Percentiles rank a stretch among this genome's conserved stretches.
Evolutionary conservation across 2,329 filamentous ascomycete species (phyloP).

Genomic region (Geoglossum cookeanum): DNA sequence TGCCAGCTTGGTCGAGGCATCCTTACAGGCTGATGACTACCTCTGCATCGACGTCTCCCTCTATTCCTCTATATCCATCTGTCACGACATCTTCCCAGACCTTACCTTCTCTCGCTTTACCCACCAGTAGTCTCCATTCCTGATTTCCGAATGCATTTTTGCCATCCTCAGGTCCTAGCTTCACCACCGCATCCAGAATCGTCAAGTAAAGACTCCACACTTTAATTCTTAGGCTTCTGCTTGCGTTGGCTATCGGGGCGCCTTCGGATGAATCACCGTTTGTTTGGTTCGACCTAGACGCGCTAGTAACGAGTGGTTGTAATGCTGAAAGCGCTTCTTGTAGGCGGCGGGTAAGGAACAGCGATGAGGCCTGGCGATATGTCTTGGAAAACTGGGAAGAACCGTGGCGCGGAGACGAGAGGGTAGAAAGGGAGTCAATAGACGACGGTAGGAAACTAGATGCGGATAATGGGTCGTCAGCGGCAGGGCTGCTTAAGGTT

Average conservation of each 20-base stretch:
- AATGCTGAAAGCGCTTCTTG: slow-evolving; percentile 78
- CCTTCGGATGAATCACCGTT: slow-evolving; percentile 14
- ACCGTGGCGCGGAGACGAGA: slow-evolving; percentile 34
- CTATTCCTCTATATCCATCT: slow-evolving; percentile 70
- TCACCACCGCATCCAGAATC: slow-evolving; percentile 75
- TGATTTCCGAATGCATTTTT: slow-evolving; percentile 72
- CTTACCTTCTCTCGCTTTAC: slow-evolving; percentile 69
- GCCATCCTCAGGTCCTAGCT: slow-evolving; percentile 76
- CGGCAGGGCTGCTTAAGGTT: slow-evolving; percentile 3
- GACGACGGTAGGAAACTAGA: slow-evolving; percentile 47
- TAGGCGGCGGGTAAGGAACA: slow-evolving; percentile 85
- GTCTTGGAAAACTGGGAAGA: slow-evolving; percentile 68
- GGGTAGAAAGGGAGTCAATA: slow-evolving; percentile 19
- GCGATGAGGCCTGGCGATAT: slow-evolving; percentile 82
- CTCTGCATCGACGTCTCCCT: slow-evolving; percentile 84
- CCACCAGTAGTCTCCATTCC: slow-evolving; percentile 65
- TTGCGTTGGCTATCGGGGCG: slow-evolving; percentile 62
- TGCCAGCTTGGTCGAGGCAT: neutral
- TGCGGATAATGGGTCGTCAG: slow-evolving; percentile 27
- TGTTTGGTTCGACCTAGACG: slow-evolving; percentile 14
- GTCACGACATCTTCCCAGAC: slow-evolving; percentile 90
- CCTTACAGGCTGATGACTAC: slow-evolving; percentile 75
- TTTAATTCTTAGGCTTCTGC: slow-evolving; percentile 70
- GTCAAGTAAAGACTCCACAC: slow-evolving; percentile 96
- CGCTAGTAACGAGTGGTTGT: slow-evolving; percentile 56